Conservation (phyloP, 2,329 filamentous ascomycete species). For the Ceratocystis harringtonii region DNA sequence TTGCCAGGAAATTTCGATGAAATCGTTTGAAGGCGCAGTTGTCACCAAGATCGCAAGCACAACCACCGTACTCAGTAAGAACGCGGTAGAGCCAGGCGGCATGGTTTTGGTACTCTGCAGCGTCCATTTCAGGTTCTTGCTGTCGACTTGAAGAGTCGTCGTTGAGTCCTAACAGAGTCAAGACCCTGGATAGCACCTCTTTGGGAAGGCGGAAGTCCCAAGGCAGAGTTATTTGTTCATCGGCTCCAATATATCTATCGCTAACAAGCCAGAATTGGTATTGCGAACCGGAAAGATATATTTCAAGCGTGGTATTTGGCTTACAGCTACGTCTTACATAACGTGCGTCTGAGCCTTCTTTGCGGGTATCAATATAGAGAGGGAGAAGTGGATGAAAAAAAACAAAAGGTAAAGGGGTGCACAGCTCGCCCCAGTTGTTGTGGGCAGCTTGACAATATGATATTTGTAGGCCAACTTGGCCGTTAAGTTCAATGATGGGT, state of each 20-base stretch:
- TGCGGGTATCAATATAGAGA: constrained; percentile 81
- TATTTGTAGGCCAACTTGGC: constrained; percentile 57
- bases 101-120: constrained; percentile 45
- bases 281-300: constrained; percentile 60
- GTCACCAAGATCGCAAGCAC: constrained; percentile 52
- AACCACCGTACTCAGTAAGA: constrained; percentile 64
- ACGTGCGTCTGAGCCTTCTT: constrained; percentile 70
- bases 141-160: constrained; percentile 40
- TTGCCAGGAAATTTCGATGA: constrained; percentile 38
- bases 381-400: constrained; percentile 81
- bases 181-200: constrained; percentile 37
- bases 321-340: constrained; percentile 87
- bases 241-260: constrained; percentile 53
- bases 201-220: constrained; percentile 55
- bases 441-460: constrained; percentile 52
- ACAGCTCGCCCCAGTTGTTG: constrained; percentile 54
- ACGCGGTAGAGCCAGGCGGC: constrained; percentile 53
- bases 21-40: constrained; percentile 52
- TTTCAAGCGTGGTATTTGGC: constrained; percentile 78
- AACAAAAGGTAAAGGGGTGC: constrained; percentile 55
- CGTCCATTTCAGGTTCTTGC: constrained; percentile 39
- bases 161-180: constrained; percentile 44
- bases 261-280: constrained; percentile 92
- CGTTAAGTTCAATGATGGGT: constrained; percentile 57
- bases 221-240: constrained; percentile 47